Evolutionary conservation across 352 stramenopile genomes (phyloP), one percentile per base, ranked within the genome.

Genomic region (Pythium oligandrum): DNA sequence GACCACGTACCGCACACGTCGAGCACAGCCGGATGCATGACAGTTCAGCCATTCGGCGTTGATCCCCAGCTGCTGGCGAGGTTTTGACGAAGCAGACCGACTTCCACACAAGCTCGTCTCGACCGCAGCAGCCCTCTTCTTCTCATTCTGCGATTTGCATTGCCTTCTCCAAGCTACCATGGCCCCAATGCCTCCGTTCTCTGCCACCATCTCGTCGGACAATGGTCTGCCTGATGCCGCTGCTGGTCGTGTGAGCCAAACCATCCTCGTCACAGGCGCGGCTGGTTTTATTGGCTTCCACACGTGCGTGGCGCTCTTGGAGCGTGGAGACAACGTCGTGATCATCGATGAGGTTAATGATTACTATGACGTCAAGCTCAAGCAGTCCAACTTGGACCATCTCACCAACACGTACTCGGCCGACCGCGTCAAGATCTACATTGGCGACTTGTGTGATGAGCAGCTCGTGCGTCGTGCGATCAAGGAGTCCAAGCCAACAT

Each of bases 341-440:
- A 87, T 98, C 47, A 78, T 99, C 30, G 97, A 99, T 64, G 96
- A 99, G 76, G 77, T 99, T 50, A 99, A 99, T 67, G 93, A 99
- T 66, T 99, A 99, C 73, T 99, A 99, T 70, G 95, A 99, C 67
- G 87, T 98, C n/a, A 62, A 70, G 49, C 90, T 98, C 59, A 99
- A 99, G 79, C 81, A 98, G 59, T 77, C 67, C 50, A 99, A 99
- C 72, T 73, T 99, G 4, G 70, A 86, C 52, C 75, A 83, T 44
- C 83, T 98, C 10, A 64, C 72, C 3, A 59, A 68, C 26, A 74
- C 50, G 10, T 93, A 75, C 64, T 62, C 66, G 30, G 50, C 55
- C 6, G 69, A 78, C 34, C 75, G 79, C 51, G 83, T 96, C 33
- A 59, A 53, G 0, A 73, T 98, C 35, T 90, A 88, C 66, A 74